Base-by-base conservation (phyloP, 805 yeast species). In the Saccharomycopsis sp. region DNA sequence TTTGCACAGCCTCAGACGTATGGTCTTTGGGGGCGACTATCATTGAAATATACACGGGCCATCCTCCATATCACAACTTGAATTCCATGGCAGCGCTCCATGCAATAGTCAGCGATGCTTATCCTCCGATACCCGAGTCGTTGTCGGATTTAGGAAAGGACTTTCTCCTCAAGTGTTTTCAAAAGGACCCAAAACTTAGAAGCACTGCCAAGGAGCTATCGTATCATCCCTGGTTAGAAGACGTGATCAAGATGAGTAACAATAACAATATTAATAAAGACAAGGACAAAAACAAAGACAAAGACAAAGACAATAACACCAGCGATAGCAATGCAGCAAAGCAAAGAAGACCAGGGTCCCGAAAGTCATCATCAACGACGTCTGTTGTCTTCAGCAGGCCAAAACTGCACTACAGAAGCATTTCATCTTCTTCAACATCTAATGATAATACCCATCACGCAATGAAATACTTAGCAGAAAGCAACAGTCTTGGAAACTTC, bases 11-110 rank as follows among this genome's bases (percentile, higher is more conserved):
- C 2, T 84, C 95, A 2, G 98, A 92, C 61, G 74, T 83, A 21
- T 83, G 92, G 97, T 83, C 95, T 5, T 60, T 92, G 20, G 98
- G 97, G 2, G 94, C 96, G n/a, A 89, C 97, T 0, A 73, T 88
- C 3, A 74, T 89, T 2, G 98, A 92, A 57, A 64, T 92, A 31
- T 63, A 85, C 38, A 80, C 95, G 0, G 94, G 86, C 0, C 69
- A 75, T 37, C 97, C 98, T 0, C 96, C 96, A 0, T 86, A 85
- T 53, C 79, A 80, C 47, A 77, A 84, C 34, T 62, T 77, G 38
- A 76, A 77, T 43, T 80, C 81, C 7, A 77, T 83, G 77, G 80
- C 85, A 1, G 85, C 92, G 0, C 64, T 85, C 43, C 94, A 81
- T 61, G 87, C 92, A 0, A 80, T 85, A 38, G 94, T 85, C 0